A percentile compares a stretch with the other conserved stretches of the same genome.
These are phyloP conservation scores for Eimeria maxima DNA, from an alignment of 169 alveolate genomes.

Conservation along the genomic window DNA sequence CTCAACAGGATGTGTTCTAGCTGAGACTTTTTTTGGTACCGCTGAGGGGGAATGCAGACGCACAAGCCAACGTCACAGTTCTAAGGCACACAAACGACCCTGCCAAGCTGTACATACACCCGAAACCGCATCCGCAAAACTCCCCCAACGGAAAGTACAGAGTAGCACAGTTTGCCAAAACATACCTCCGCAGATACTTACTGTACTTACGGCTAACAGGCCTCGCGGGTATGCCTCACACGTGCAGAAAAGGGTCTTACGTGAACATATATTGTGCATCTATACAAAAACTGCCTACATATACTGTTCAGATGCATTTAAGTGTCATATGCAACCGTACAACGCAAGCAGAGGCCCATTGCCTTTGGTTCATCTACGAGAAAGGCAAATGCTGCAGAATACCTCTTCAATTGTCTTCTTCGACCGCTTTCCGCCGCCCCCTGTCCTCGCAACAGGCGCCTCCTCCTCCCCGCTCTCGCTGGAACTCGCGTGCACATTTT, in stretches of 20 bases:
- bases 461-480: slow-evolving; percentile 6
- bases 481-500: slow-evolving; percentile 44
- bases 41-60: slow-evolving; percentile 87
- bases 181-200: neutral
- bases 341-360: no score
- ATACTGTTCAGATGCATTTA: no score
- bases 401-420: slow-evolving; percentile 75
- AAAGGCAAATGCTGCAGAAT: neutral
- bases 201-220: no score
- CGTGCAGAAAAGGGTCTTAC: no score
- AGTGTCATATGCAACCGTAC: no score
- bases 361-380: neutral
- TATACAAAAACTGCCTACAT: no score
- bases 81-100: neutral
- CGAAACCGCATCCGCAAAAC: neutral
- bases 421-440: slow-evolving; percentile 12
- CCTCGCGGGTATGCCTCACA: no score
- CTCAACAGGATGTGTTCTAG: slow-evolving; percentile 98
- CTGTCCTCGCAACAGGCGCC: neutral
- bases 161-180: no score
- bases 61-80: neutral
- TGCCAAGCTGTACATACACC: neutral
- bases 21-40: slow-evolving; percentile 98
- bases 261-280: no score
- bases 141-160: neutral